Evolutionary conservation across 352 stramenopile species (phyloP), one percentile per base, ranked within the genome.

Genomic region (Pythium oligandrum): DNA sequence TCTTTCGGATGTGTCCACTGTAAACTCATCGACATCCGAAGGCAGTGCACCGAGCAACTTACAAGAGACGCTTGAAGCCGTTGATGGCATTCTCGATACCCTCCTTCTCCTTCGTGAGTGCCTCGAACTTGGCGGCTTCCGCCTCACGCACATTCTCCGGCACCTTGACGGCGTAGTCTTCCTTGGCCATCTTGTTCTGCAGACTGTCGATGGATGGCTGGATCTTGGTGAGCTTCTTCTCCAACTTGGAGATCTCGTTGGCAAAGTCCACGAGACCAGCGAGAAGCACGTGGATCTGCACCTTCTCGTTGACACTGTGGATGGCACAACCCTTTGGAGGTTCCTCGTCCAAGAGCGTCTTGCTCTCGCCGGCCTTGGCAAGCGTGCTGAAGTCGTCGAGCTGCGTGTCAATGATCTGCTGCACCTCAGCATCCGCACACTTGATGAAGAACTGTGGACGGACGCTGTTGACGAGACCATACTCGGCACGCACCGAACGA

Each of bases 321-420:
- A 97, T 97, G 61, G 90, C 93, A 74, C 90, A 89, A 59, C 91
- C 74, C 54, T 93, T 82, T 6, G 95, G 86, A 8, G 73, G 66
- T 48, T 86, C 80, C 44, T 96, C 83, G 12, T 71, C 67, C 55
- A 95, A 68, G 34, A 98, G 87, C 45, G 94, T 84, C 64, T 96
- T 88, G 49, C 90, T 91, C 55, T 86, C 75, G 8, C 88, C 88
- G 43, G 89, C 93, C 70, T 97, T 98, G 48, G 89, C 87, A 44
- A 99, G 80, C 35, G 96, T 98, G 53, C 70, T 79, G 50, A 99
- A 98, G 71, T 99, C 97, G 46, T 97, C 86, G 46, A 88, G 67
- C 63, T 98, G 89, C 6, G 73, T 66, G 48, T 84, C 68, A 26
- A 96, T 70, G 49, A 90, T 70, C 36, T 73, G 55, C 67, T 94